Evolutionary conservation across 2,329 filamentous ascomycete species (phyloP).

Genomic region (Cercospora sesami): DNA sequence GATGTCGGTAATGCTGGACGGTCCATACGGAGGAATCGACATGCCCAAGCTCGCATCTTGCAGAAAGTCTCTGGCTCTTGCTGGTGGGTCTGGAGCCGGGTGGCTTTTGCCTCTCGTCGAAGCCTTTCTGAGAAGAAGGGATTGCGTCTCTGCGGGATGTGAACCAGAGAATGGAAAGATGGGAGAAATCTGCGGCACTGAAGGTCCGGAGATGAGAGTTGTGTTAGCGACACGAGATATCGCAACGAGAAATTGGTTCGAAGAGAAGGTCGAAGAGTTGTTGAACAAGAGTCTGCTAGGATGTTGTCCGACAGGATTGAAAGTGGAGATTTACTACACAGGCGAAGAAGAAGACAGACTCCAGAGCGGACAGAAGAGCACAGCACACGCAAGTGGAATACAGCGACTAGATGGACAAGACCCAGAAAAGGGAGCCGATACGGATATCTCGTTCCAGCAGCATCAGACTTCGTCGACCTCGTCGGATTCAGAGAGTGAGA

Average conservation of each 20-base stretch:
- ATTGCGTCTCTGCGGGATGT: constrained; percentile 23
- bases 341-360: constrained; percentile 18
- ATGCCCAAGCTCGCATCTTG: constrained; percentile 42
- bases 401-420: not conserved
- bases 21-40: constrained; percentile 59
- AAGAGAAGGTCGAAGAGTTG: constrained; percentile 33
- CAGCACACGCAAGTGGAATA: not conserved
- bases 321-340: constrained; percentile 29
- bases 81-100: constrained; percentile 59
- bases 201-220: constrained; percentile 24
- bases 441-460: not conserved
- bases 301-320: constrained; percentile 21
- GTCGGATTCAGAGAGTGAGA: not conserved
- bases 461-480: not conserved
- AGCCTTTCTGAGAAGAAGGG: constrained; percentile 33
- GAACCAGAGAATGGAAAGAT: constrained; percentile 12
- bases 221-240: constrained; percentile 42
- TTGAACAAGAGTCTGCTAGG: constrained; percentile 16
- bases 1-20: constrained; percentile 56
- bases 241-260: constrained; percentile 42
- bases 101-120: constrained; percentile 54
- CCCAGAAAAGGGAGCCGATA: constrained; percentile 17
- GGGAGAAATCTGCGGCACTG: constrained; percentile 13
- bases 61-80: constrained; percentile 51
- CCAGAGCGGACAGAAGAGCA: not conserved